Percentiles rank a stretch among this genome's conserved stretches.
These are phyloP conservation scores for Verticillium longisporum DNA, from an alignment of 2,329 filamentous ascomycete genomes.

Conservation along the genomic window DNA sequence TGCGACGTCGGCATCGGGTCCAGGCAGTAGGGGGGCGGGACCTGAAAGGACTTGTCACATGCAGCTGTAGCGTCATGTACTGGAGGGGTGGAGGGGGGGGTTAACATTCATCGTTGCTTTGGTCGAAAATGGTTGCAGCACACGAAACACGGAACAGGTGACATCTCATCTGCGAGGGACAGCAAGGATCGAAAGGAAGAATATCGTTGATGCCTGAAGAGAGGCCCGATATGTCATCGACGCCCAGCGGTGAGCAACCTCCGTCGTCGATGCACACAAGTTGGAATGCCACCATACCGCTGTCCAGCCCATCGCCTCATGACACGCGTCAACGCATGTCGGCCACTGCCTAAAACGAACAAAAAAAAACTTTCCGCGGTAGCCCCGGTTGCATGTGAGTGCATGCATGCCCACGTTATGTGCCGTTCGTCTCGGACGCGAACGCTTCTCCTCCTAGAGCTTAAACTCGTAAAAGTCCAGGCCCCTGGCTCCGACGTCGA, in stretches of 20 bases:
- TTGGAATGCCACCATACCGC: neutral
- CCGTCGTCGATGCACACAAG: neutral
- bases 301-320: neutral
- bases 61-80: neutral
- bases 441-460: conserved; percentile 21
- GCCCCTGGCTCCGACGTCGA: conserved; percentile 69
- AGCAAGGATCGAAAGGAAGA: neutral
- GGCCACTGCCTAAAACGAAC: neutral
- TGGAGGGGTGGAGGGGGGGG: neutral
- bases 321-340: neutral
- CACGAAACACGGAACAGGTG: neutral
- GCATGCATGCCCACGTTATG: neutral
- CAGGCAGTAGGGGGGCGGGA: too few species aligned
- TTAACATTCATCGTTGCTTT: neutral
- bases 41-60: neutral
- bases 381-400: too few species aligned
- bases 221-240: neutral
- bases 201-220: conserved; percentile 10
- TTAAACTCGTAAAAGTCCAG: conserved; percentile 58
- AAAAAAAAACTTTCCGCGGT: neutral
- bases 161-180: neutral
- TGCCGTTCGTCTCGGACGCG: neutral
- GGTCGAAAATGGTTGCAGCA: neutral
- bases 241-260: neutral
- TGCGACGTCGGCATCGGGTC: neutral